A percentile compares a stretch with the other conserved stretches of the same genome.
phyloP scores from a whole-genome alignment of 2,329 filamentous ascomycete genomes.

The Dothiorella sarmentorum region DNA sequence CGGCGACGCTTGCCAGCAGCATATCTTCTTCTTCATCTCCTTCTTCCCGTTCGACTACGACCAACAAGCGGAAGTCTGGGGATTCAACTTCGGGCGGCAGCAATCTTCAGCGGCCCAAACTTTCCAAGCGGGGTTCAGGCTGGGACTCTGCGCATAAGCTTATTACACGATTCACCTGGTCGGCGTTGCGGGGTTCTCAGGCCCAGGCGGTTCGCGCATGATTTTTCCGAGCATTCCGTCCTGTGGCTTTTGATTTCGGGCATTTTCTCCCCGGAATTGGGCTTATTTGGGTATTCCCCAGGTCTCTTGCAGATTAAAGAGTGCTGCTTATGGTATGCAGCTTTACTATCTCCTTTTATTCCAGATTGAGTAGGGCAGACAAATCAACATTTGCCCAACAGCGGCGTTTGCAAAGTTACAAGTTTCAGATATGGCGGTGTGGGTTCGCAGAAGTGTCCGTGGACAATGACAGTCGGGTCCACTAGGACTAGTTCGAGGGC shows the following conservation, averaged over 20 bases:
- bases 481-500: no score
- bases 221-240: constrained; percentile 14
- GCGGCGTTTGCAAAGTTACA: constrained; percentile 2
- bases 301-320: constrained; percentile 14
- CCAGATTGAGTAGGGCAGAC: constrained; percentile 15
- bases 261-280: constrained; percentile 10
- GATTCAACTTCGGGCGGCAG: neutral
- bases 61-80: constrained; percentile 10
- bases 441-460: no score
- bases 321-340: constrained; percentile 9
- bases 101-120: constrained; percentile 10
- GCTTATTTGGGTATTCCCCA: constrained; percentile 13
- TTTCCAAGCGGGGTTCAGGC: constrained; percentile 16
- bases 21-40: constrained; percentile 9
- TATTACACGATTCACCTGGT: constrained; percentile 19
- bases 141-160: constrained; percentile 20
- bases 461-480: no score
- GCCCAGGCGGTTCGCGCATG: constrained; percentile 17
- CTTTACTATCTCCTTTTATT: constrained; percentile 6
- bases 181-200: constrained; percentile 20
- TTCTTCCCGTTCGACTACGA: constrained; percentile 9
- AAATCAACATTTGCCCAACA: neutral
- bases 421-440: neutral
- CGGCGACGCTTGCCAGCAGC: constrained; percentile 8
- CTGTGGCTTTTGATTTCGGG: neutral